Base-by-base conservation (phyloP, 371 early-diverging fungal species). In the Mucor ambiguus region DNA sequence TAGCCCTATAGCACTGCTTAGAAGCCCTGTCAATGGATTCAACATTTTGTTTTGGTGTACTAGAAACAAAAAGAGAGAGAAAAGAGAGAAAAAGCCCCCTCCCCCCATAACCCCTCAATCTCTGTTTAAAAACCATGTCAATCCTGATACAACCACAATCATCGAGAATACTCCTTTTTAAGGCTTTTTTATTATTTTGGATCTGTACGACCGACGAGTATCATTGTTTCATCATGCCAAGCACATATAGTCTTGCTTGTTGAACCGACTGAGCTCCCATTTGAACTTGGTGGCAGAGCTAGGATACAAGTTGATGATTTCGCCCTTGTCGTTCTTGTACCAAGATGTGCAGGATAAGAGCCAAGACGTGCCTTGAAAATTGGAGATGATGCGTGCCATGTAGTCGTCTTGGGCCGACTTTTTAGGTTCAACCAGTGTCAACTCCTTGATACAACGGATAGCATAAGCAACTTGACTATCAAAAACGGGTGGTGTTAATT, bases 1-100 rank as follows among this genome's bases (percentile, higher is more conserved):
- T n/a, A 89, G 61, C 8, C 89, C 89, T 9, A 80, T 80, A 18
- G 72, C 68, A 37, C 61, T 65, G 26, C 77, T 75, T 26, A 81
- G 63, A 26, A 71, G 43, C 30, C 35, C 37, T 32, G 78, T 74
- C n/a, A 83, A 38, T 14, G 49, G 46, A 54, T 74, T 74, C 14
- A 52, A 28, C 74, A 76, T 74, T 22, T 41, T 29, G n/a, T 20
- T 10, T 14, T 43, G 24, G 52, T 55, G 29, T 10, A 24, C 44
- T 1, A 14, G 30, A 54, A 55, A 67, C 32, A 56, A 37, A 61
- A 32, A 58, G 4, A 18, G 28, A 66, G 55, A 60, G 41, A 58
- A 11, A 37, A 49, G 43, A 61, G 24, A 61, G 49, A 49, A 63
- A 58, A 43, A 48, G 11, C 52, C 4, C 4, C 24, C 49, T 24